Evolutionary conservation across 2,329 filamentous ascomycete genomes (phyloP), one percentile per base, ranked within the genome.

Genomic region (Aspergillus sp.): DNA sequence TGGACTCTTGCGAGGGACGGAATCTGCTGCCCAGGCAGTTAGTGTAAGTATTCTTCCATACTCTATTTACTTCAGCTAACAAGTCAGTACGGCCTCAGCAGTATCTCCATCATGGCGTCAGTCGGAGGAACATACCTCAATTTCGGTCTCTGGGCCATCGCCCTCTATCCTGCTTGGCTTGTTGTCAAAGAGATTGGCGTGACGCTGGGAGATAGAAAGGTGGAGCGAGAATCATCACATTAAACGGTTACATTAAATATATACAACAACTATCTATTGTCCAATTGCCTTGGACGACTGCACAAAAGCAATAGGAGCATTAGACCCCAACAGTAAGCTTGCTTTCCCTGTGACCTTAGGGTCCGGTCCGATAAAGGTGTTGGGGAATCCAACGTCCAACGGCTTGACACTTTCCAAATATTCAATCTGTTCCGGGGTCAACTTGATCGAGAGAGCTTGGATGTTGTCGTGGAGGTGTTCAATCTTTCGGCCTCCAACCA

Each of bases 21-120:
- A 89, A 63, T 86, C 82, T 1, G 85, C 82, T 0, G 84, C 82
- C 68, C 85, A 89, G 59, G 85, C 84, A 6, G 66, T 89, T 11
- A 85, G 82, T 54, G 71, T 74, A 56, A 53, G 70, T 64, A 39
- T 7, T 12, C 7, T 40, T 11, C 29, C 26, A 44, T 32, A 28
- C 0, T 32, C 5, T 19, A 2, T 12, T 2, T 30, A 5, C 3
- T 13, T 26, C 3, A 40, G 28, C 48, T 51, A n/a, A 50, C 12
- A 0, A 7, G 2, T 2, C 2, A 74, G 68, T 89, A 88, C 47
- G 85, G 85, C 0, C 62, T 88, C 0, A 78, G 76, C 7, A 82
- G 80, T 3, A 52, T 87, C 7, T 66, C 70, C 0, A 60, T 86
- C 5, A 83, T 88, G 60, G 83, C 77, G 2, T 68, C 82, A 39